A percentile compares a stretch with the other conserved stretches of the same genome.
Evolutionary conservation across 2,329 filamentous ascomycete genomes (phyloP).

Genomic region (Alternaria angustiovoidea): DNA sequence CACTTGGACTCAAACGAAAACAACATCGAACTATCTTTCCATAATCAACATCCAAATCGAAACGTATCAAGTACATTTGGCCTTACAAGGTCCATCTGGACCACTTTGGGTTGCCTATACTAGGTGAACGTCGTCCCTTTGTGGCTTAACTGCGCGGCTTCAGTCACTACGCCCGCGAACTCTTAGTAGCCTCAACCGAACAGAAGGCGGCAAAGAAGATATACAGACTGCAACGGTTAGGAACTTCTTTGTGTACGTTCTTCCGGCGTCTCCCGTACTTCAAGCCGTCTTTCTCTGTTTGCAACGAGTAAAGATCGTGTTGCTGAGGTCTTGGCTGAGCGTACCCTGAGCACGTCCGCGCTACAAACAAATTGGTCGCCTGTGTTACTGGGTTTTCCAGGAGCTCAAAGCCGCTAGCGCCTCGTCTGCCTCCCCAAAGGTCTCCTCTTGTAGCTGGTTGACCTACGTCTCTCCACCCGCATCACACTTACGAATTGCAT

Average conservation of each 20-base stretch:
- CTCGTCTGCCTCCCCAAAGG: slow-evolving; percentile 3
- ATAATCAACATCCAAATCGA: background rate
- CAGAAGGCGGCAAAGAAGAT: slow-evolving; percentile 1
- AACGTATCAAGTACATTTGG: background rate
- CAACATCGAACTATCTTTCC: background rate
- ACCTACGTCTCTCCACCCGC: background rate
- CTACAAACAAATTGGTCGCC: background rate
- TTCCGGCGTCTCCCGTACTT: slow-evolving; percentile 4
- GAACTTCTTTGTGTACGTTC: background rate
- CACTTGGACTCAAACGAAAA: background rate
- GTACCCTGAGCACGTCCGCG: slow-evolving; percentile 12
- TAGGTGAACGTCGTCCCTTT: background rate
- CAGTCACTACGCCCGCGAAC: background rate
- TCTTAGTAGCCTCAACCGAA: background rate
- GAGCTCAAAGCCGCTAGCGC: slow-evolving; percentile 12
- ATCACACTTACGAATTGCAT: background rate
- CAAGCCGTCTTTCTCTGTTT: slow-evolving; percentile 1
- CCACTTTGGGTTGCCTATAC: background rate
- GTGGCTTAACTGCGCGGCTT: background rate
- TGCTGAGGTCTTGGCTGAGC: slow-evolving; percentile 3
- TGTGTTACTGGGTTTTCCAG: background rate
- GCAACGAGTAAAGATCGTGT: background rate
- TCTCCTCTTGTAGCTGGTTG: background rate
- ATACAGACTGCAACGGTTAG: slow-evolving; percentile 3
- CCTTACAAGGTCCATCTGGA: background rate